Evolutionary conservation across 768 basidiomycete genomes (phyloP).

Genomic region (Favolaschia claudopus): DNA sequence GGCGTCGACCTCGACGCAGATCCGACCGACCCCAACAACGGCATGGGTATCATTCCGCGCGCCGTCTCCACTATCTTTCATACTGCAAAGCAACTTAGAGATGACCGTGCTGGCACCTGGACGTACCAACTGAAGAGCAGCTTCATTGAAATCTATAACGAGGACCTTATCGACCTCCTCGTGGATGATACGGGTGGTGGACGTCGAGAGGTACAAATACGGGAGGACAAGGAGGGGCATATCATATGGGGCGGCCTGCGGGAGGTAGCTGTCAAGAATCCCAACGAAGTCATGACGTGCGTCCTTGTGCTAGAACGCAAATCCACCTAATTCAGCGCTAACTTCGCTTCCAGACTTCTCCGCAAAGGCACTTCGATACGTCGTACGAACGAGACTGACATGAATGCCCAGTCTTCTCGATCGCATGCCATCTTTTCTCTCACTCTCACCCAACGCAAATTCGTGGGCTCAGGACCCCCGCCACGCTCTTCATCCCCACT

Average conservation of each 20-base stretch:
- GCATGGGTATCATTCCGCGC: constrained; percentile 95
- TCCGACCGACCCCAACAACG: constrained; percentile 80
- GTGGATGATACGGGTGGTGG: constrained; percentile 71
- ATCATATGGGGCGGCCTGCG: constrained; percentile 97
- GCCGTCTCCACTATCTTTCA: constrained; percentile 91
- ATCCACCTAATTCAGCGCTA: constrained; percentile 28
- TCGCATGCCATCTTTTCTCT: constrained; percentile 99
- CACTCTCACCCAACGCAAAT: constrained; percentile 91
- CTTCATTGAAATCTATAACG: constrained; percentile 98
- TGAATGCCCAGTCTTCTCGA: constrained; percentile 98
- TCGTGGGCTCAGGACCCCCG: constrained; percentile 70
- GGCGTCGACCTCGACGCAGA: constrained; percentile 91
- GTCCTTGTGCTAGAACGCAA: constrained; percentile 49
- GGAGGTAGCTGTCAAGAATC: constrained; percentile 87
- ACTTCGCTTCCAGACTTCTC: constrained; percentile 66
- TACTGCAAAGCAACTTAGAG: constrained; percentile 76
- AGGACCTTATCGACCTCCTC: constrained; percentile 96
- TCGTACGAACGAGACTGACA: constrained; percentile 95
- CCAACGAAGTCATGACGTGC: constrained; percentile 91
- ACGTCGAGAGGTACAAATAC: constrained; percentile 89
- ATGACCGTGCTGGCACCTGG: constrained; percentile 79
- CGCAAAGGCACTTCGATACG: constrained; percentile 90
- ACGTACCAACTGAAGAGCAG: constrained; percentile 84
- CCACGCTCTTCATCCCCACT: constrained; percentile 82
- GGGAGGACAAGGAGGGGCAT: constrained; percentile 96